These are phyloP conservation scores for Sporobolomyces phaffii DNA, from an alignment of 768 basidiomycete species.

Conservation along the genomic window DNA sequence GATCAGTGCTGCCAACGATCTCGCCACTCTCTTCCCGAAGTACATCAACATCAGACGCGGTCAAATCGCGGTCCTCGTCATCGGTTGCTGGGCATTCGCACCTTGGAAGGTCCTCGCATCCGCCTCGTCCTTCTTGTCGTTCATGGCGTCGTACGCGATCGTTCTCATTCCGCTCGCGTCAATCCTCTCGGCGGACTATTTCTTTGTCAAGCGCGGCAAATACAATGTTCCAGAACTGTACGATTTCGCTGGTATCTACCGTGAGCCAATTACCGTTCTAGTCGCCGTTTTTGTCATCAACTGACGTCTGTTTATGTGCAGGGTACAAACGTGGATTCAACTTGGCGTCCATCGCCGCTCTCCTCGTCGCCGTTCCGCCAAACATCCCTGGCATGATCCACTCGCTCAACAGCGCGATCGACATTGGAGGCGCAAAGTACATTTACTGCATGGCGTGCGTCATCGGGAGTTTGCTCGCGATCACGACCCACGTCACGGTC, in stretches of 20 bases:
- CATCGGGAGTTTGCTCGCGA: slow-evolving; percentile 13
- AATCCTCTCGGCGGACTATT: slow-evolving; percentile 66
- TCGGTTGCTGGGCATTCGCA: slow-evolving; percentile 51
- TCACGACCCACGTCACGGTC: background rate
- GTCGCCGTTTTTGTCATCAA: too few relatives aligned
- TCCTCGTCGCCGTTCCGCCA: slow-evolving; percentile 63
- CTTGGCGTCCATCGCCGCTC: slow-evolving; percentile 68
- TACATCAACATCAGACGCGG: slow-evolving; percentile 43
- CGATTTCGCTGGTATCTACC: slow-evolving; percentile 56
- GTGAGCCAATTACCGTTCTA: background rate
- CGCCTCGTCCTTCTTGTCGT: slow-evolving; percentile 28
- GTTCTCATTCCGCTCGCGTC: slow-evolving; percentile 46
- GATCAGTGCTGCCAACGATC: slow-evolving; percentile 36
- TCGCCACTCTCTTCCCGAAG: slow-evolving; percentile 38
- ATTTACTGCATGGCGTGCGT: slow-evolving; percentile 29
- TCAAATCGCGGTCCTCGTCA: slow-evolving; percentile 61
- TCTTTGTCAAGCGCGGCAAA: slow-evolving; percentile 64
- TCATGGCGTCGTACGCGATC: slow-evolving; percentile 12
- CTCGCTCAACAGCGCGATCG: slow-evolving; percentile 62
- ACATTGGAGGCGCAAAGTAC: slow-evolving; percentile 51
- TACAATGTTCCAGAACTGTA: slow-evolving; percentile 83
- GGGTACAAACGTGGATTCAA: slow-evolving; percentile 48
- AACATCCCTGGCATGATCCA: slow-evolving; percentile 70
- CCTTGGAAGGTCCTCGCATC: slow-evolving; percentile 36
- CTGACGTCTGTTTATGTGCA: too few relatives aligned